Base-by-base conservation (phyloP, 2,329 filamentous ascomycete species). In the Reticulascus tulasneorum region DNA sequence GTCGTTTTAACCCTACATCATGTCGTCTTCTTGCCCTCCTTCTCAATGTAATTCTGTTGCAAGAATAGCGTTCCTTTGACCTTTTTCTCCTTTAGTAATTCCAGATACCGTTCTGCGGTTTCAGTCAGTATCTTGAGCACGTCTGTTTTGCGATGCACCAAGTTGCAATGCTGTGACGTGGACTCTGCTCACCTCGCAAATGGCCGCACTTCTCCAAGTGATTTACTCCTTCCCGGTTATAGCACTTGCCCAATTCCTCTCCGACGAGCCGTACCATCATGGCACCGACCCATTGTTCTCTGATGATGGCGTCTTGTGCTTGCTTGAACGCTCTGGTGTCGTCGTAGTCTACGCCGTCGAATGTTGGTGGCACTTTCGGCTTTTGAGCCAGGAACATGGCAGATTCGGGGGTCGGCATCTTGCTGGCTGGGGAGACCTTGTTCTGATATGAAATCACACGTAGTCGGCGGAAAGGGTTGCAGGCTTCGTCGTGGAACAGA, bases 191-290 rank as follows among this genome's bases (percentile, higher is more conserved):
- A 93, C 86, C 86, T 84, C 86, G 75, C 64, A 91, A 62, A 53
- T 76, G 70, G 48, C 85, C 86, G 63, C 86, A 93, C 68, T 91
- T 93, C 74, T 91, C 86, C 60, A 93, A 65, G 61, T 93, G 86
- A 63, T 93, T 93, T 48, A 90, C 84, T 38, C 86, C 87, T 66
- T 93, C 84, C 50, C 79, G 74, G 63, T 80, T 79, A 66, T 93
- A 93, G 71, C 86, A 93, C 69, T 88, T 91, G 63, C 82, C 75
- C 68, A 93, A 70, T 71, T 93, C 86, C 60, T 91, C 84, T 47
- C 84, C 72, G 37, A 93, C 84, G 46, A 93, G 67, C 44, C 86
- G 75, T 39, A 84, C 84, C 86, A 90, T 93, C 86, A 93, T 93
- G 60, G 83, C 82, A 60, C 79, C 81, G 42, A 93, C 85, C 87